Percentiles rank a stretch among this genome's conserved stretches.
phyloP scores from a whole-genome alignment of 208 protist genomes.

The Acanthamoeba sp. region DNA sequence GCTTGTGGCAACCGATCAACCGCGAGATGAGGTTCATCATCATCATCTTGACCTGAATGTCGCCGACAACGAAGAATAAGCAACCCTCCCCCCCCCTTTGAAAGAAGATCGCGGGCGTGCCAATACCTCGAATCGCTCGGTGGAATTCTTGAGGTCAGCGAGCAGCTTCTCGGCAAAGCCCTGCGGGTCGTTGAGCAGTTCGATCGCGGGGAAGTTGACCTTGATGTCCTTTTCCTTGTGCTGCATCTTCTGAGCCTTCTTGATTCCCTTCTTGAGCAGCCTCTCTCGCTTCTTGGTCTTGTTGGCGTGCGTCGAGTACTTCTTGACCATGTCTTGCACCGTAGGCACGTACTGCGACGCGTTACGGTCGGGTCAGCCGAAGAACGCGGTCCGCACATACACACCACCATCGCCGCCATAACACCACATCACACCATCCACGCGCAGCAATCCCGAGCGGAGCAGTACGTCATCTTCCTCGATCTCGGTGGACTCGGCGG shows the following conservation, averaged over 20 bases:
- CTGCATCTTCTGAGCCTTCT: slow-evolving; percentile 90
- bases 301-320: slow-evolving; percentile 82
- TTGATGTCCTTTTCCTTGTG: slow-evolving; percentile 53
- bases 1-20: slow-evolving; percentile 95
- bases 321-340: slow-evolving; percentile 48
- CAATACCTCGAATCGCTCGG: slow-evolving; percentile 95
- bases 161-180: slow-evolving; percentile 95
- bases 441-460: too few relatives aligned
- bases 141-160: slow-evolving; percentile 93
- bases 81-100: too few relatives aligned
- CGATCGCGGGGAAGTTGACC: slow-evolving; percentile 93
- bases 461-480: slow-evolving; percentile 84
- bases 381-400: too few relatives aligned
- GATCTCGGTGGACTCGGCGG: slow-evolving; percentile 93
- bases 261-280: slow-evolving; percentile 86
- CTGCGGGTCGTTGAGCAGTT: slow-evolving; percentile 97
- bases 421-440: too few relatives aligned
- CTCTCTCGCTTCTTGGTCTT: slow-evolving; percentile 85
- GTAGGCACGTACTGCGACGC: not conserved
- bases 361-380: too few relatives aligned
- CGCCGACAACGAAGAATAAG: too few relatives aligned
- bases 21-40: slow-evolving; percentile 97
- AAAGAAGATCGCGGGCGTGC: too few relatives aligned
- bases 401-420: too few relatives aligned
- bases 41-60: slow-evolving; percentile 88